Evolutionary conservation across 2,329 filamentous ascomycete genomes (phyloP).

Genomic region (Cytospora leucostoma): DNA sequence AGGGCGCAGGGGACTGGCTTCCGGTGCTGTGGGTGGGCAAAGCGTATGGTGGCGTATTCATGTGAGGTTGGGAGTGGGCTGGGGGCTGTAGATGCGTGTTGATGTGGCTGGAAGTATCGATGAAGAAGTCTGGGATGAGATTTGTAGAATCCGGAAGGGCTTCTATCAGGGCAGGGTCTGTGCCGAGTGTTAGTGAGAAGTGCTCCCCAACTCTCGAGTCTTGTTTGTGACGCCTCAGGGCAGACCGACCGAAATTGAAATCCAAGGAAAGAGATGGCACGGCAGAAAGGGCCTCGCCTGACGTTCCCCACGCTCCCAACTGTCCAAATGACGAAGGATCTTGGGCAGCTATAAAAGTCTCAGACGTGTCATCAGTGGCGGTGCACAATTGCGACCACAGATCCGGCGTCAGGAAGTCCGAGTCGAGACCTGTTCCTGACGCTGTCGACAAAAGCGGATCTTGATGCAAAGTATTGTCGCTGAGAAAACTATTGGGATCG

Average conservation of each 20-base stretch:
- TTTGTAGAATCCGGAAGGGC: slow-evolving; percentile 22
- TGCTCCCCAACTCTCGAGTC: not conserved
- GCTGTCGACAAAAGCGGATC: slow-evolving; percentile 9
- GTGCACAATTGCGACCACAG: slow-evolving; percentile 14
- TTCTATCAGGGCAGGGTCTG: slow-evolving; percentile 27
- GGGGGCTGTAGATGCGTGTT: not conserved
- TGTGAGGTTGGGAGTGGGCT: slow-evolving; percentile 12
- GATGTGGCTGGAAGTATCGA: slow-evolving; percentile 16
- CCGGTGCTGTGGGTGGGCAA: slow-evolving; percentile 2
- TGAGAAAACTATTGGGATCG: slow-evolving; percentile 26
- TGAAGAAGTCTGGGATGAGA: slow-evolving; percentile 26
- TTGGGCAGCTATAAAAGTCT: slow-evolving; percentile 12
- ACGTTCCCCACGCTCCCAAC: slow-evolving; percentile 14
- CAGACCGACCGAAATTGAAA: slow-evolving; percentile 21
- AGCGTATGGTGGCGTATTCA: slow-evolving; percentile 8
- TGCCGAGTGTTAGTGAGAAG: not conserved
- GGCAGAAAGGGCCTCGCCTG: slow-evolving; percentile 18
- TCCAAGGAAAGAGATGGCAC: slow-evolving; percentile 21
- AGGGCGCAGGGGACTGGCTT: slow-evolving; percentile 19
- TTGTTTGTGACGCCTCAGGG: no score
- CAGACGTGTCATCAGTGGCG: slow-evolving; percentile 7
- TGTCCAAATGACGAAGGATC: slow-evolving; percentile 25
- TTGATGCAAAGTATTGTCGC: slow-evolving; percentile 3
- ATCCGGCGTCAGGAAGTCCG: slow-evolving; percentile 19
- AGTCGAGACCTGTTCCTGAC: slow-evolving; percentile 10